These are phyloP conservation scores for Trichophyton mentagrophytes DNA, from an alignment of 2,329 filamentous ascomycete species.

Conservation along the genomic window DNA sequence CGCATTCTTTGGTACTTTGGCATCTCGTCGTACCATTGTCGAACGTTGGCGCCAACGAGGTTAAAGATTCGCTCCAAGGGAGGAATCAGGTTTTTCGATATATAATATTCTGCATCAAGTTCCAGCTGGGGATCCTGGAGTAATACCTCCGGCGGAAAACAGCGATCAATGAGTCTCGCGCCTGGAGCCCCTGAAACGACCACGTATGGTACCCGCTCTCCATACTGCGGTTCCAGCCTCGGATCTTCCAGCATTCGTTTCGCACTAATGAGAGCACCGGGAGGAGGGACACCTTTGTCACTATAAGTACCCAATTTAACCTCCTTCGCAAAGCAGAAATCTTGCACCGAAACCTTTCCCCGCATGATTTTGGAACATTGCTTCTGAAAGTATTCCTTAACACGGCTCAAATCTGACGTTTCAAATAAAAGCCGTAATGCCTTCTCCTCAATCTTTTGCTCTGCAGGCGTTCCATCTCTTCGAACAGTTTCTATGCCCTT, in stretches of 20 bases:
- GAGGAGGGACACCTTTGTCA: slow-evolving; percentile 64
- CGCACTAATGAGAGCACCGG: slow-evolving; percentile 78
- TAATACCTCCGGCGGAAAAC: slow-evolving; percentile 73
- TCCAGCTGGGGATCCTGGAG: slow-evolving; percentile 63
- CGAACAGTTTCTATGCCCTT: slow-evolving; percentile 98
- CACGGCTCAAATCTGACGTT: slow-evolving; percentile 73
- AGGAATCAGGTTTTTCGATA: slow-evolving; percentile 86
- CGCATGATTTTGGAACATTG: slow-evolving; percentile 90
- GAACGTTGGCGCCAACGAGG: slow-evolving; percentile 80
- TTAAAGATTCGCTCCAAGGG: slow-evolving; percentile 95
- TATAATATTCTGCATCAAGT: slow-evolving; percentile 93
- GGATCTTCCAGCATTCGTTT: slow-evolving; percentile 77
- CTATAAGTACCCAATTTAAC: slow-evolving; percentile 83
- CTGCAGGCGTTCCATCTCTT: slow-evolving; percentile 83
- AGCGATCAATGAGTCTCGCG: slow-evolving; percentile 73
- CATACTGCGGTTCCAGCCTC: slow-evolving; percentile 80
- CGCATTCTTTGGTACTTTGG: slow-evolving; percentile 72
- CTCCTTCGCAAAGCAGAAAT: slow-evolving; percentile 91
- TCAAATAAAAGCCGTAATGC: slow-evolving; percentile 80
- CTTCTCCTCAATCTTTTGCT: slow-evolving; percentile 94
- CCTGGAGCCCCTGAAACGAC: slow-evolving; percentile 81
- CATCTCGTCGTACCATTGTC: slow-evolving; percentile 93
- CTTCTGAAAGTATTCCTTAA: slow-evolving; percentile 78
- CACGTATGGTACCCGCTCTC: slow-evolving; percentile 88
- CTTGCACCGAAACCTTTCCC: slow-evolving; percentile 75